A percentile compares a stretch with the other conserved stretches of the same genome.
Conservation (phyloP, 768 basidiomycete genomes). For the Filobasidium floriforme region DNA sequence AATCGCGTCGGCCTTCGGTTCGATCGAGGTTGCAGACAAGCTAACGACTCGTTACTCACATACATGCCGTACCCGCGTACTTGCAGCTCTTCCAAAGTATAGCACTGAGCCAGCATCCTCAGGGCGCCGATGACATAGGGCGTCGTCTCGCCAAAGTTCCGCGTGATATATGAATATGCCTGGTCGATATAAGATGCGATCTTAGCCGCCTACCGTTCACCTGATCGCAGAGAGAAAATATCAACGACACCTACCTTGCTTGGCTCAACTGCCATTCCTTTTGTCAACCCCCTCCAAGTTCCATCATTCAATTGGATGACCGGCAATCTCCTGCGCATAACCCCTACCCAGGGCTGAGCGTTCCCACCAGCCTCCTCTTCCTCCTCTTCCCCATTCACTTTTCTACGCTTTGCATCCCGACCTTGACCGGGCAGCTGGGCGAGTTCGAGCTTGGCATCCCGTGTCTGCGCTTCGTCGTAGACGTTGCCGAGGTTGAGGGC, state of each 20-base stretch:
- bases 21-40: neutral
- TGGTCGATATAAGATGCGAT: conserved; percentile 23
- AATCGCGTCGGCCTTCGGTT: conserved; percentile 14
- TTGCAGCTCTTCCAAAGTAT: conserved; percentile 45
- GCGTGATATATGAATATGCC: conserved; percentile 78
- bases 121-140: conserved; percentile 63
- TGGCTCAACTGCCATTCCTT: conserved; percentile 63
- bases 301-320: conserved; percentile 63
- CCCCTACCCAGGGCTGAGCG: conserved; percentile 51
- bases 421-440: conserved; percentile 31
- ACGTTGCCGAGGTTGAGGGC: conserved; percentile 76
- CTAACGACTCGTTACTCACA: conserved; percentile 34
- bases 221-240: neutral
- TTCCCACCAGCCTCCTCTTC: conserved; percentile 27
- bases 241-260: conserved; percentile 44
- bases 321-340: conserved; percentile 58
- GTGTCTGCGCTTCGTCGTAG: conserved; percentile 53
- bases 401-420: conserved; percentile 13
- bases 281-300: conserved; percentile 76
- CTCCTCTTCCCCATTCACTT: conserved; percentile 3
- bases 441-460: conserved; percentile 54
- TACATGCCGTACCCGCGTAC: conserved; percentile 69
- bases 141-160: conserved; percentile 69
- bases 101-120: conserved; percentile 44
- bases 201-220: neutral